These are phyloP conservation scores for Fraxinus xanthoxyloides DNA, from an alignment of 305 asterid genomes.

Conservation along the genomic window DNA sequence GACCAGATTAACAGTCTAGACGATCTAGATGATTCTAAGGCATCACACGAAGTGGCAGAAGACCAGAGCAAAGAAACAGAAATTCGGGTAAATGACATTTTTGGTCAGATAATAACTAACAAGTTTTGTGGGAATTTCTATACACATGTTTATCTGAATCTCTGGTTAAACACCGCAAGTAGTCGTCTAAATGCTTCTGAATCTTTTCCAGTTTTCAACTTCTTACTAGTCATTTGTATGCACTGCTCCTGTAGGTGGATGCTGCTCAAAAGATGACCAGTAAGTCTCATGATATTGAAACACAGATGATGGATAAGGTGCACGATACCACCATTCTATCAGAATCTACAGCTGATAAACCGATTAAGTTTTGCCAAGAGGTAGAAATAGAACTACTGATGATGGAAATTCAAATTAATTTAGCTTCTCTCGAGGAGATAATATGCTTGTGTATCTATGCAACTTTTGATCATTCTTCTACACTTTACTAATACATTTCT, in stretches of 20 bases:
- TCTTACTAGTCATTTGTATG: neutral
- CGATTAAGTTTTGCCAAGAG: conserved; percentile 5
- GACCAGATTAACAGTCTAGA: conserved; percentile 4
- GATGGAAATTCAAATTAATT: neutral
- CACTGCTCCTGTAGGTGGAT: conserved; percentile 1
- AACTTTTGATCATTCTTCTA: neutral
- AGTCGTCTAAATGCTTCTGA: conserved; percentile 1
- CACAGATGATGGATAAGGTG: conserved; percentile 12
- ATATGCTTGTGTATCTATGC: neutral
- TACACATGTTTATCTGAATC: neutral
- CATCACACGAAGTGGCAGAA: conserved; percentile 18
- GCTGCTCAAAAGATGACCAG: conserved; percentile 12
- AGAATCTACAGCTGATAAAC: conserved; percentile 21
- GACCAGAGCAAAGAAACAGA: conserved; percentile 20
- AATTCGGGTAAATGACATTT: conserved; percentile 20
- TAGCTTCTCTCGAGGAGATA: neutral
- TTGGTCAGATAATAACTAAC: conserved; percentile 8
- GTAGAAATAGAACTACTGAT: neutral
- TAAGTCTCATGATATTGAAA: conserved; percentile 17
- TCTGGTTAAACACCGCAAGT: neutral
- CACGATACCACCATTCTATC: conserved; percentile 1
- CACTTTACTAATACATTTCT: neutral
- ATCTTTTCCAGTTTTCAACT: neutral
- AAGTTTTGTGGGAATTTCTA: neutral
- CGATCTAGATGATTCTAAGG: conserved; percentile 12